A percentile compares a stretch with the other conserved stretches of the same genome.
Evolutionary conservation across 2,329 filamentous ascomycete genomes (phyloP).

Genomic region (Venturia effusa): DNA sequence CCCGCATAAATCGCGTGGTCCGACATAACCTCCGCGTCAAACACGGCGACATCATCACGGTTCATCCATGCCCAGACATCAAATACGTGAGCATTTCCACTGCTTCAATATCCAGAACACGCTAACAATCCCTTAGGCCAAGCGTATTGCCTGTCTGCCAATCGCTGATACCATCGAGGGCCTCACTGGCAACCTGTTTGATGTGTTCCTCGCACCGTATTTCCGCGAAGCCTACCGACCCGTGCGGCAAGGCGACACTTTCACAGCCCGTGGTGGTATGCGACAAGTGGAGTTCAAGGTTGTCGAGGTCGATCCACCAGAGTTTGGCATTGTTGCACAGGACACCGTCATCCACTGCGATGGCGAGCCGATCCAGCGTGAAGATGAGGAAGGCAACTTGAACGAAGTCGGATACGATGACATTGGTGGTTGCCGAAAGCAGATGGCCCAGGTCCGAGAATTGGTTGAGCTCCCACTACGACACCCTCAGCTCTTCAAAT

Average conservation of each 20-base stretch:
- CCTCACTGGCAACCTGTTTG: conserved; percentile 93
- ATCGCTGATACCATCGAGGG: conserved; percentile 98
- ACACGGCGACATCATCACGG: conserved; percentile 94
- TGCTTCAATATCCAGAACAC: conserved; percentile 14
- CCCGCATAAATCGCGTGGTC: conserved; percentile 95
- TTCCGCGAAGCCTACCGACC: conserved; percentile 98
- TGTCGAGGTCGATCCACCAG: conserved; percentile 93
- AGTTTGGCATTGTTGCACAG: conserved; percentile 97
- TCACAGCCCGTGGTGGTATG: conserved; percentile 97
- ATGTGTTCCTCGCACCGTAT: conserved; percentile 98
- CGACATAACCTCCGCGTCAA: conserved; percentile 97
- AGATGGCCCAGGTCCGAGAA: conserved; percentile 99
- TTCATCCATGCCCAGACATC: conserved; percentile 96
- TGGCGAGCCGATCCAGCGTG: conserved; percentile 90
- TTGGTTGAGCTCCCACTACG: conserved; percentile 94
- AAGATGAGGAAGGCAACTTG: conserved; percentile 97
- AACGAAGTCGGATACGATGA: conserved; percentile 99
- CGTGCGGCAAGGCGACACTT: conserved; percentile 92
- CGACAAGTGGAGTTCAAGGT: conserved; percentile 99
- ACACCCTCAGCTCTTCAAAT: conserved; percentile 99
- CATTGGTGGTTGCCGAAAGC: conserved; percentile 97
- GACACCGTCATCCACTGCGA: conserved; percentile 99
- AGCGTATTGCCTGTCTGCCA: conserved; percentile 94
- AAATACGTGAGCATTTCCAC: conserved; percentile 75
- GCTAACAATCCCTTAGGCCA: conserved; percentile 53